Evolutionary conservation across 345 rosid genomes (phyloP).

Genomic region (Aegle marmelos): DNA sequence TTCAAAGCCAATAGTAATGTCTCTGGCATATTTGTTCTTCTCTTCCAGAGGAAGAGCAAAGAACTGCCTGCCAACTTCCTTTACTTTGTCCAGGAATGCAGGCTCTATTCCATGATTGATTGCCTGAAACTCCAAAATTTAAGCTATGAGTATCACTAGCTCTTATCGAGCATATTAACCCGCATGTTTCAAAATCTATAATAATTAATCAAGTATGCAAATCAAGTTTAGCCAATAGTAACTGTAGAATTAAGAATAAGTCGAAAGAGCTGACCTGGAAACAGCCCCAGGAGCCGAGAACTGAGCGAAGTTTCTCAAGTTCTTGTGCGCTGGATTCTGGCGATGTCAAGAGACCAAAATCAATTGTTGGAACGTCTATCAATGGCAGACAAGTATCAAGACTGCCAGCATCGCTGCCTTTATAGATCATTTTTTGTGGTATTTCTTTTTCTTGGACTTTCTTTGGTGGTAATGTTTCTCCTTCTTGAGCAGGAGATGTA

Average conservation of each 20-base stretch:
- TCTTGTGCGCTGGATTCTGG: conserved; percentile 34
- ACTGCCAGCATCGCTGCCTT: conserved; percentile 22
- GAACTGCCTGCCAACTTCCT: conserved; percentile 44
- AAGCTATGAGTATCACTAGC: neutral
- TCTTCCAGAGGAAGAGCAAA: conserved; percentile 55
- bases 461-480: too few species aligned
- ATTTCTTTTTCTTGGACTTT: conserved; percentile 30
- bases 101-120: conserved; percentile 60
- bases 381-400: conserved; percentile 35
- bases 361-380: conserved; percentile 49
- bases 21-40: conserved; percentile 55
- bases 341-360: conserved; percentile 53
- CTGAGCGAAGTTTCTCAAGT: conserved; percentile 47
- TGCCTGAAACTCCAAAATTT: conserved; percentile 35
- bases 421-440: conserved; percentile 40
- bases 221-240: too few species aligned
- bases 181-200: neutral
- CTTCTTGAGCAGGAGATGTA: neutral
- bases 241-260: neutral
- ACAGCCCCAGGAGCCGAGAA: conserved; percentile 67
- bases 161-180: neutral
- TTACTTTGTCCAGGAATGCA: conserved; percentile 47
- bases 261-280: conserved; percentile 47
- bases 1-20: conserved; percentile 38
- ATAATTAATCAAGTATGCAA: neutral